Evolutionary conservation across 345 rosid genomes (phyloP).

Genomic region (Salix suchowensis): DNA sequence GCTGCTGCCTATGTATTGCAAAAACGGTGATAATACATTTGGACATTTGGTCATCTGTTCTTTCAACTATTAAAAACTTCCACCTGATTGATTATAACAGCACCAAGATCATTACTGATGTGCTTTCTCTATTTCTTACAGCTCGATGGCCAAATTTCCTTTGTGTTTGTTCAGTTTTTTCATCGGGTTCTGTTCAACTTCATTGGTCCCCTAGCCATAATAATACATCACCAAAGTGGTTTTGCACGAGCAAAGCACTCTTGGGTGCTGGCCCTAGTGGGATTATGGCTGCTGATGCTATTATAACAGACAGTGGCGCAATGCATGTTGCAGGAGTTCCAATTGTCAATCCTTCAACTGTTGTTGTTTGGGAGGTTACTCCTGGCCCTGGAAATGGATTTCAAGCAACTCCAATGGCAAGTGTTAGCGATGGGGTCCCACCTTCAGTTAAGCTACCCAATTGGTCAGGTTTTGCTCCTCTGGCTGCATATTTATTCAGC

Average conservation of each 20-base stretch:
- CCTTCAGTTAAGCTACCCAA: conserved; percentile 83
- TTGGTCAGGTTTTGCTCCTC: conserved; percentile 97
- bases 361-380: conserved; percentile 99
- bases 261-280: conserved; percentile 99
- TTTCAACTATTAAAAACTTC: not conserved
- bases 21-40: not conserved
- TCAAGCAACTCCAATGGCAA: conserved; percentile 66
- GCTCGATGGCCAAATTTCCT: conserved; percentile 99
- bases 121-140: conserved; percentile 37
- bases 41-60: not conserved
- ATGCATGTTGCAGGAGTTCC: conserved; percentile 99
- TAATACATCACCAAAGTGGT: conserved; percentile 70
- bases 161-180: conserved; percentile 93
- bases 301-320: conserved; percentile 92
- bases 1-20: not conserved
- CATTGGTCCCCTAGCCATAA: conserved; percentile 90
- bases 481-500: conserved; percentile 91
- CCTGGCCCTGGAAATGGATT: conserved; percentile 95
- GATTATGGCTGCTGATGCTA: conserved; percentile 99
- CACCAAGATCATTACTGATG: not conserved
- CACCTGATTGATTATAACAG: not conserved
- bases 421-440: conserved; percentile 60
- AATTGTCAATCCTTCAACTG: conserved; percentile 95
- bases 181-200: conserved; percentile 96
- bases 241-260: conserved; percentile 92